These are phyloP conservation scores for Microdochium bolleyi DNA, from an alignment of 2,329 filamentous ascomycete genomes.

Conservation along the genomic window DNA sequence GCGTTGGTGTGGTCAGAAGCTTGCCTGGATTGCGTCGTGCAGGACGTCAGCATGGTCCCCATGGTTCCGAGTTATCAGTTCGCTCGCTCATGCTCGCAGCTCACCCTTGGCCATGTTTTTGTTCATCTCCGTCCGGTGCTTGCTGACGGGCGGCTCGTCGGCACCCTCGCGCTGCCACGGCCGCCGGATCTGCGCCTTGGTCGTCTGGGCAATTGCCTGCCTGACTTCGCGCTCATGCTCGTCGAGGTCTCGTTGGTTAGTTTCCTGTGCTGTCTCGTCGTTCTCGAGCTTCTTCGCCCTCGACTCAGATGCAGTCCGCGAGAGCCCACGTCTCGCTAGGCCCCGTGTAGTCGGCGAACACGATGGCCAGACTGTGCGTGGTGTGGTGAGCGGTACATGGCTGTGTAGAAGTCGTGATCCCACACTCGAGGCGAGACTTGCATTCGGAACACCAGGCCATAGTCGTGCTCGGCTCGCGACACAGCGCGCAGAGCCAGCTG, in stretches of 20 bases:
- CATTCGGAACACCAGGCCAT: background rate
- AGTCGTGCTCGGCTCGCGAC: slow-evolving; percentile 5
- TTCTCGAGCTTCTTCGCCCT: background rate
- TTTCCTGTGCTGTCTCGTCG: background rate
- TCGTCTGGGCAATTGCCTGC: slow-evolving; percentile 27
- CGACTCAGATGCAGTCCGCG: background rate
- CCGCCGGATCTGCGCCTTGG: slow-evolving; percentile 45
- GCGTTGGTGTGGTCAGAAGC: slow-evolving; percentile 61
- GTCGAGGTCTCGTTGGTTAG: slow-evolving; percentile 10
- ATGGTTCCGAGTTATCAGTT: too few relatives aligned
- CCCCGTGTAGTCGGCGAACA: background rate
- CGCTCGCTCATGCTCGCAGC: slow-evolving; percentile 3
- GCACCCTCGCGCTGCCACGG: slow-evolving; percentile 58
- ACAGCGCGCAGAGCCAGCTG: slow-evolving; percentile 10
- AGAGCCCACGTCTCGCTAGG: background rate
- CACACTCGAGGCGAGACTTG: background rate
- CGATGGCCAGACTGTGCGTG: background rate
- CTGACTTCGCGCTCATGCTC: slow-evolving; percentile 21
- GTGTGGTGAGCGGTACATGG: background rate
- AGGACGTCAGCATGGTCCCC: too few relatives aligned
- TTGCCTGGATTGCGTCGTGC: slow-evolving; percentile 47
- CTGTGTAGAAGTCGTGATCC: background rate
- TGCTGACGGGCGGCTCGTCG: slow-evolving; percentile 46
- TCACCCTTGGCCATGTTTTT: slow-evolving; percentile 56
- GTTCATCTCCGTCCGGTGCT: slow-evolving; percentile 30